These are phyloP conservation scores for Eimeria tenella DNA, from an alignment of 169 alveolate species.

Conservation along the genomic window DNA sequence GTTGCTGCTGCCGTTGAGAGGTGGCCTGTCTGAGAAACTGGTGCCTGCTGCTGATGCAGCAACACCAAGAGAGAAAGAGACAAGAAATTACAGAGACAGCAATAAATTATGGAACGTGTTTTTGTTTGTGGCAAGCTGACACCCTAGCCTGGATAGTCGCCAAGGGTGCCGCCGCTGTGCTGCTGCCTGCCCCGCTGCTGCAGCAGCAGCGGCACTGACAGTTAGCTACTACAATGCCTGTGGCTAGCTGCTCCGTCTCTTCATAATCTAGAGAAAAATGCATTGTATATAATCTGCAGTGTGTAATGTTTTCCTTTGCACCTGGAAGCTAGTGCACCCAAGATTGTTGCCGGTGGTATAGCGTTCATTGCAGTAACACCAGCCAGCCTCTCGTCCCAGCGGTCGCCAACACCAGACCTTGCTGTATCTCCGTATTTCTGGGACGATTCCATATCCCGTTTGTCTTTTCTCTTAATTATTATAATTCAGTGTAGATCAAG, in stretches of 20 bases:
- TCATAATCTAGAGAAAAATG: neutral
- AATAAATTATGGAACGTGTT: constrained; percentile 32
- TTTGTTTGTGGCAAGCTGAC: constrained; percentile 60
- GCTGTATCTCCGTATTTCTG: constrained; percentile 19
- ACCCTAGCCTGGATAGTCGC: constrained; percentile 23
- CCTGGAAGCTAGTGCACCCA: neutral
- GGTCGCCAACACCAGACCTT: constrained; percentile 26
- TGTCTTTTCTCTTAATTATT: no score
- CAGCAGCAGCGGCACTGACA: constrained; percentile 63
- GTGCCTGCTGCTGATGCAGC: constrained; percentile 76
- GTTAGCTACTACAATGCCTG: constrained; percentile 58
- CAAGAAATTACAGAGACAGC: constrained; percentile 73
- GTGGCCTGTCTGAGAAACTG: constrained; percentile 53
- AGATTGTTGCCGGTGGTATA: neutral
- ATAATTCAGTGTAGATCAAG: no score
- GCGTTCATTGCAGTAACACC: constrained; percentile 27
- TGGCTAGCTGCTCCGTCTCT: constrained; percentile 67
- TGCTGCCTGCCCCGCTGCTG: constrained; percentile 74
- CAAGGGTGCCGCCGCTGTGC: constrained; percentile 72
- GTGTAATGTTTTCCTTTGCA: constrained; percentile 10
- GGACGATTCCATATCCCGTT: no score
- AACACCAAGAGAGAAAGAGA: constrained; percentile 57
- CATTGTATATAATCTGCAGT: constrained; percentile 1
- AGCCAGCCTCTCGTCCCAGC: constrained; percentile 56
- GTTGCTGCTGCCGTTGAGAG: constrained; percentile 67